phyloP scores from a whole-genome alignment of 1,284 basidiomycete genomes.

The Cutaneotrichosporon curvatum region DNA sequence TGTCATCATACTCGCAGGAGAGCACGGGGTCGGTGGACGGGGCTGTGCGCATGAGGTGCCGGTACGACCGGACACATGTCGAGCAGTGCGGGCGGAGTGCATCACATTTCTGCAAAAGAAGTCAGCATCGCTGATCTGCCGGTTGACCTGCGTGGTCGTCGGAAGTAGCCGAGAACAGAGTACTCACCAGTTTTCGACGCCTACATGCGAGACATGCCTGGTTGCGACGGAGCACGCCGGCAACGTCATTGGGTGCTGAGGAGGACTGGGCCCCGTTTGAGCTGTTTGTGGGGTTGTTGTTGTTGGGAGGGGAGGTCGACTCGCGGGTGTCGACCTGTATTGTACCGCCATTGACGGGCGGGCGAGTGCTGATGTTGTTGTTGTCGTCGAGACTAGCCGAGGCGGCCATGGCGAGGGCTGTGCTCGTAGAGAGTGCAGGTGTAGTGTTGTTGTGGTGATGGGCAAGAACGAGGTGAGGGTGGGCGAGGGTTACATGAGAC shows the following conservation, averaged over 20 bases:
- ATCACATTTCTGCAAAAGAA: constrained; percentile 44
- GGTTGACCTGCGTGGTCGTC: too few species aligned
- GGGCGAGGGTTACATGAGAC: too few species aligned
- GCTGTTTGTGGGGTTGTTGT: background rate
- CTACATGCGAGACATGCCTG: constrained; percentile 28
- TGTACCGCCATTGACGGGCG: constrained; percentile 11
- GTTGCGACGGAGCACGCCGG: constrained; percentile 25
- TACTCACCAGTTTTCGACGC: constrained; percentile 21
- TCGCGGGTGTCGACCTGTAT: constrained; percentile 8
- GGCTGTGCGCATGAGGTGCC: constrained; percentile 35
- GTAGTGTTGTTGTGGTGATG: too few species aligned
- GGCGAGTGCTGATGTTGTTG: constrained; percentile 13
- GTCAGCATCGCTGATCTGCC: constrained; percentile 2
- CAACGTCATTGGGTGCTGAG: constrained; percentile 11
- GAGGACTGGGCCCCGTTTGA: too few species aligned
- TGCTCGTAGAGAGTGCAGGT: too few species aligned
- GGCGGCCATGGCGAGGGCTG: too few species aligned
- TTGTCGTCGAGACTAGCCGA: constrained; percentile 1
- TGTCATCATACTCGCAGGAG: constrained; percentile 42
- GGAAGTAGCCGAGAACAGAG: background rate
- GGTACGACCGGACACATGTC: constrained; percentile 41
- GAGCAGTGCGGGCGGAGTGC: constrained; percentile 42
- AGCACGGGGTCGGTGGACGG: constrained; percentile 33
- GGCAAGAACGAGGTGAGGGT: too few species aligned
- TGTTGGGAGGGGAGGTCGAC: background rate